phyloP scores from a whole-genome alignment of 1,284 basidiomycete species.

The Ceratobasidium sp. region DNA sequence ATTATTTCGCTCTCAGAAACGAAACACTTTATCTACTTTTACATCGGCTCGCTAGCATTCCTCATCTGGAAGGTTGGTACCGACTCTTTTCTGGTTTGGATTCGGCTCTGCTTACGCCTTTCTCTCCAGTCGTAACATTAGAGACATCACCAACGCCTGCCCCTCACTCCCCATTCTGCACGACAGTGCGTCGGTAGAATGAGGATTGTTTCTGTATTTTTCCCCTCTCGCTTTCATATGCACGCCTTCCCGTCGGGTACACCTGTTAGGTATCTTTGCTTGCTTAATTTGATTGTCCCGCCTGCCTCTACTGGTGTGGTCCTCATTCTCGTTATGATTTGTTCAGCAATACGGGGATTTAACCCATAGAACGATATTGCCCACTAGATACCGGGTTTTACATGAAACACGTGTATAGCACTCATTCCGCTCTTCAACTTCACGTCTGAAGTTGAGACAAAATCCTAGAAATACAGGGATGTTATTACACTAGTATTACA shows the following conservation, averaged over 20 bases:
- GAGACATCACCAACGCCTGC: conserved; percentile 66
- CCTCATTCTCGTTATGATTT: neutral
- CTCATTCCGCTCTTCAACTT: neutral
- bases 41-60: conserved; percentile 88
- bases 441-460: neutral
- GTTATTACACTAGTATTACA: conserved; percentile 40
- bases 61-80: conserved; percentile 83
- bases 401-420: neutral
- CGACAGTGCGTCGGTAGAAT: conserved; percentile 61
- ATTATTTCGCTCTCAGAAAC: conserved; percentile 73
- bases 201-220: conserved; percentile 3
- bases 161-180: conserved; percentile 55
- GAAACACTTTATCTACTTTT: conserved; percentile 98
- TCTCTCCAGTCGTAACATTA: conserved; percentile 68
- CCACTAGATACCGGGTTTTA: neutral
- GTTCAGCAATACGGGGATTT: neutral
- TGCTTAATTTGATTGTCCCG: conserved; percentile 24
- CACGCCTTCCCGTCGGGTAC: conserved; percentile 18
- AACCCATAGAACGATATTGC: neutral
- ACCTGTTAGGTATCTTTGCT: conserved; percentile 30
- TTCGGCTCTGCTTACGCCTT: conserved; percentile 60
- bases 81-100: conserved; percentile 64
- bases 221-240: conserved; percentile 25
- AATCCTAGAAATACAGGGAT: conserved; percentile 17
- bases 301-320: neutral